Evolutionary conservation across 2,329 filamentous ascomycete species (phyloP).

Genomic region (Phialemonium atrogriseum): DNA sequence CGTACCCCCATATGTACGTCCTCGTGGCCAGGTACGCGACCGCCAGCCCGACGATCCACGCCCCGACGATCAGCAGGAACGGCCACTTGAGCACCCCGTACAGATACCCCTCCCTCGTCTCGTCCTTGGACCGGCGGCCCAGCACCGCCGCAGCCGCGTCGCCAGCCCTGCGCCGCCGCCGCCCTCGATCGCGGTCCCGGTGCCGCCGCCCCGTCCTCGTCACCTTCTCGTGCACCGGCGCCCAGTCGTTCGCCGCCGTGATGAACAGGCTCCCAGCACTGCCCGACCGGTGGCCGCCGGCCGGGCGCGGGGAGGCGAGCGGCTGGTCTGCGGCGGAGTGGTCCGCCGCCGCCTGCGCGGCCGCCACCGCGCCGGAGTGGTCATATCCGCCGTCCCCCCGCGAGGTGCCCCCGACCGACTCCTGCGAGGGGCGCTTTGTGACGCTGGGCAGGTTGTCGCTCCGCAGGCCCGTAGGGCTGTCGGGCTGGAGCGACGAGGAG

Average conservation of each 20-base stretch:
- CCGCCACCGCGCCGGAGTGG: too few relatives aligned
- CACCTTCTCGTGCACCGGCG: constrained; percentile 71
- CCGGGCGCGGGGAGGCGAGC: constrained; percentile 20
- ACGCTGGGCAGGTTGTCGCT: constrained; percentile 31
- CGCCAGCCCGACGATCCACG: constrained; percentile 71
- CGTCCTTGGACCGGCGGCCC: constrained; percentile 65
- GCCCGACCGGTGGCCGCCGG: constrained; percentile 3
- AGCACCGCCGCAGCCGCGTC: constrained; percentile 26
- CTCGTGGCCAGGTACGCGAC: constrained; percentile 72
- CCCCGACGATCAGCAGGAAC: constrained; percentile 67
- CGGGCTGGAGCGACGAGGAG: constrained; percentile 30
- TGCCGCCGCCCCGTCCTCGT: constrained; percentile 25
- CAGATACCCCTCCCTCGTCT: constrained; percentile 88
- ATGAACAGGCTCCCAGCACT: constrained; percentile 49
- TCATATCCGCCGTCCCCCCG: too few relatives aligned
- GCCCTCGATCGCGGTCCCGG: constrained; percentile 24
- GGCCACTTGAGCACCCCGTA: constrained; percentile 91
- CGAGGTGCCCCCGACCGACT: too few relatives aligned
- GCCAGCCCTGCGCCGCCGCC: constrained; percentile 32
- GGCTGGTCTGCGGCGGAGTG: constrained; percentile 29
- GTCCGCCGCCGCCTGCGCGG: constrained; percentile 26
- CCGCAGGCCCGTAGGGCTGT: constrained; percentile 22
- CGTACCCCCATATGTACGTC: constrained; percentile 86
- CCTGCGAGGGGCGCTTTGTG: constrained; percentile 34
- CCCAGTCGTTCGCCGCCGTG: constrained; percentile 92